phyloP scores from a whole-genome alignment of 1,139 yeast species.

The Zygosaccharomyces sapae region DNA sequence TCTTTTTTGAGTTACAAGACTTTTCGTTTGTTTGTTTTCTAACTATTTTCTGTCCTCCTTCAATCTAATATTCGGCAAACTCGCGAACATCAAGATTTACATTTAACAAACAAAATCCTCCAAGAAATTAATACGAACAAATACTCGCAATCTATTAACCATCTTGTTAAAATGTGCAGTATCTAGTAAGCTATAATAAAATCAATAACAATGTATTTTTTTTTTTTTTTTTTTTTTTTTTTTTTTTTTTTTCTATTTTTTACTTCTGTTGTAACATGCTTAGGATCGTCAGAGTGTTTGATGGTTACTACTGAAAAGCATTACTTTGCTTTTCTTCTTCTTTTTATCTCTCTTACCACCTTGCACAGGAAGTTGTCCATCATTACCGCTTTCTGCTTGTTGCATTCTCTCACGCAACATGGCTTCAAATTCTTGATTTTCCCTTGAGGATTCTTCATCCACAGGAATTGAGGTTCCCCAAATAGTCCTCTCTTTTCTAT shows the following conservation, averaged over 20 bases:
- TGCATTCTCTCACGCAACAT: constrained; percentile 29
- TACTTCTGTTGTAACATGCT: not conserved
- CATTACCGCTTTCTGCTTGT: constrained; percentile 10
- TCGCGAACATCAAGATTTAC: too few relatives aligned
- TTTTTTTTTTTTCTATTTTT: not conserved
- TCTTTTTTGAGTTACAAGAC: too few relatives aligned
- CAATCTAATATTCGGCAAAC: too few relatives aligned
- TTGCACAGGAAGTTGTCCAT: constrained; percentile 1
- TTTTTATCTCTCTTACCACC: constrained; percentile 21
- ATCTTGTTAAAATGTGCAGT: too few relatives aligned
- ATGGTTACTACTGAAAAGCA: constrained; percentile 28
- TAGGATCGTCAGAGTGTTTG: constrained; percentile 13
- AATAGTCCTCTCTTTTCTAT: constrained; percentile 42
- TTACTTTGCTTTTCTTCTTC: constrained; percentile 30
- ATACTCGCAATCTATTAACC: too few relatives aligned
- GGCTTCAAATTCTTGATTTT: constrained; percentile 32
- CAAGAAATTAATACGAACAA: too few relatives aligned
- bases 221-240: too few relatives aligned
- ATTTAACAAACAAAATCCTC: too few relatives aligned
- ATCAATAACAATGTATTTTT: too few relatives aligned
- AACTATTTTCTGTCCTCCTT: too few relatives aligned
- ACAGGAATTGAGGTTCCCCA: constrained; percentile 61
- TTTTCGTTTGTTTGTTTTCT: too few relatives aligned
- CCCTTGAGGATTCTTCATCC: constrained; percentile 28
- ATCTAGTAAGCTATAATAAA: too few relatives aligned